phyloP scores from a whole-genome alignment of 2,329 filamentous ascomycete species.

The Colletotrichum aenigma region DNA sequence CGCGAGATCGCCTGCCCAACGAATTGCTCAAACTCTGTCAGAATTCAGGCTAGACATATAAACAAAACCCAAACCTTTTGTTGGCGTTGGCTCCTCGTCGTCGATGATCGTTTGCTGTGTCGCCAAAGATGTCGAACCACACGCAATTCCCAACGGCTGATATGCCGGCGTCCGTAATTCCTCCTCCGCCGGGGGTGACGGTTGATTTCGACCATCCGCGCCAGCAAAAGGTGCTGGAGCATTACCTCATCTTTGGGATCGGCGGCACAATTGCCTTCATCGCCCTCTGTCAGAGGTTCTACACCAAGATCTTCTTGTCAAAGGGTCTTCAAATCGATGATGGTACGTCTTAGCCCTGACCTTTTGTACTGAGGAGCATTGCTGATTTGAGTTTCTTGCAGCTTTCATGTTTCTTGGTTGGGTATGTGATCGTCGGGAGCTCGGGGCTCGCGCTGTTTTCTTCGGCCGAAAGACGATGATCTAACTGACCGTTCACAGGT shows the following conservation, averaged over 20 bases:
- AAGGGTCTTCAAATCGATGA: slow-evolving; percentile 26
- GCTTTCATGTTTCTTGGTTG: slow-evolving; percentile 23
- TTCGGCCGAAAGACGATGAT: neutral
- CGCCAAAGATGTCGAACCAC: neutral
- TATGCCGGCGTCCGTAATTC: neutral
- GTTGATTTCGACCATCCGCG: slow-evolving; percentile 20
- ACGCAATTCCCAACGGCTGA: neutral
- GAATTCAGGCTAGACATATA: neutral
- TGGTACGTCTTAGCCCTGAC: neutral
- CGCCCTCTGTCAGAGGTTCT: slow-evolving; percentile 23
- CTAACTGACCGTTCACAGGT: neutral
- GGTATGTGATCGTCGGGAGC: neutral
- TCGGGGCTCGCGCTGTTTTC: neutral
- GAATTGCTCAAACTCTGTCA: neutral
- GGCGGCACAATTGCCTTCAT: slow-evolving; percentile 20
- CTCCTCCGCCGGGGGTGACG: neutral
- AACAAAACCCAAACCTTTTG: neutral
- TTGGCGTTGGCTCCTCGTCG: neutral
- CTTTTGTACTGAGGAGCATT: neutral
- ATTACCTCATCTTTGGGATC: slow-evolving; percentile 26
- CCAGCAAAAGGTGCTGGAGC: slow-evolving; percentile 21
- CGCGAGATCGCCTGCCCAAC: neutral
- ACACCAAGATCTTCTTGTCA: slow-evolving; percentile 31
- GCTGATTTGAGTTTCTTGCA: neutral
- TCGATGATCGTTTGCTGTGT: neutral